Percentiles rank a stretch among this genome's conserved stretches.
These are phyloP conservation scores for Cryphonectria naterciae DNA, from an alignment of 2,329 filamentous ascomycete species.

Conservation along the genomic window DNA sequence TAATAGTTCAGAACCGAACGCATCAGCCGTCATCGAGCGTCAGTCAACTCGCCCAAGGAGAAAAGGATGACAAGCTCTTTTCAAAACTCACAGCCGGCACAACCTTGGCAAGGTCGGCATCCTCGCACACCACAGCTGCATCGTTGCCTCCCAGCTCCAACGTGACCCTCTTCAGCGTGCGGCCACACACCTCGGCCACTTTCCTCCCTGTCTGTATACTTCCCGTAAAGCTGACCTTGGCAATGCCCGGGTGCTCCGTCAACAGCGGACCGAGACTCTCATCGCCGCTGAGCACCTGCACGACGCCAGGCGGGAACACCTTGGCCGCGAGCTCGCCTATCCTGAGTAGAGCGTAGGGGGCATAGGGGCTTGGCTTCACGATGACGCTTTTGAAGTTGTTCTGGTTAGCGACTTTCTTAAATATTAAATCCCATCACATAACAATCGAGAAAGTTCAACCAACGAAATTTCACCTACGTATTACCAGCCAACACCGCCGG, in stretches of 20 bases:
- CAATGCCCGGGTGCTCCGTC: conserved; percentile 61
- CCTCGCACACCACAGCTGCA: conserved; percentile 47
- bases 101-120: conserved; percentile 47
- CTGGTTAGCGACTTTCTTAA: background rate
- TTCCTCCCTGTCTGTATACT: conserved; percentile 46
- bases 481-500: conserved; percentile 59
- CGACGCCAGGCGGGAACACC: conserved; percentile 65
- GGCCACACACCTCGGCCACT: conserved; percentile 46
- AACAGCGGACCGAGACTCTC: conserved; percentile 63
- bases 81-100: conserved; percentile 33
- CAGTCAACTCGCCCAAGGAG: too few species aligned
- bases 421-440: too few species aligned
- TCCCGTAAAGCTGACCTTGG: conserved; percentile 68
- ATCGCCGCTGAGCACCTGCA: conserved; percentile 64
- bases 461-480: background rate
- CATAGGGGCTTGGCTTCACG: conserved; percentile 62
- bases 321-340: conserved; percentile 60
- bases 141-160: conserved; percentile 46
- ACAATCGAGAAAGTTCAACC: background rate
- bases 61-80: background rate
- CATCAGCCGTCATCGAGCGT: background rate
- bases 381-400: conserved; percentile 50
- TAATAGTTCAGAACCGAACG: background rate
- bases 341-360: conserved; percentile 63
- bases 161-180: conserved; percentile 51